A percentile compares a stretch with the other conserved stretches of the same genome.
These are phyloP conservation scores for Patellaria atrata DNA, from an alignment of 495 filamentous ascomycete genomes.

Conservation along the genomic window DNA sequence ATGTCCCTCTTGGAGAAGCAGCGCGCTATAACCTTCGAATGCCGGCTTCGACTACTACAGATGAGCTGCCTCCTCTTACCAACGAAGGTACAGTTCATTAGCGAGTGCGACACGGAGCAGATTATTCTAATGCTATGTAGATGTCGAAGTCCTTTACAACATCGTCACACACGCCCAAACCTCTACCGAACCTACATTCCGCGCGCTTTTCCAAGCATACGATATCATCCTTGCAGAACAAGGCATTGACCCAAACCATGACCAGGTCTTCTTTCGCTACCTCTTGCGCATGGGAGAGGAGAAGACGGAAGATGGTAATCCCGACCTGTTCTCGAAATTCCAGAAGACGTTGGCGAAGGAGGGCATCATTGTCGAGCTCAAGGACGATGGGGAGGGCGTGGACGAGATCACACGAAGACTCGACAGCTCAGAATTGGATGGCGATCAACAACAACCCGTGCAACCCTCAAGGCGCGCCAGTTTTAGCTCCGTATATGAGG, in stretches of 20 bases:
- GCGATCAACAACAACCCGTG: conserved; percentile 8
- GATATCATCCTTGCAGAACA: conserved; percentile 52
- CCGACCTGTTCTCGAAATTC: conserved; percentile 50
- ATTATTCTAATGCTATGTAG: conserved; percentile 27
- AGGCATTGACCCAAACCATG: conserved; percentile 54
- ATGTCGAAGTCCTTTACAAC: conserved; percentile 63
- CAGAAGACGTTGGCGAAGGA: conserved; percentile 46
- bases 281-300: conserved; percentile 63
- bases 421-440: conserved; percentile 5
- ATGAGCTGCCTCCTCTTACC: conserved; percentile 25
- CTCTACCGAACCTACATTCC: conserved; percentile 46
- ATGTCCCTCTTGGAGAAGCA: conserved; percentile 1
- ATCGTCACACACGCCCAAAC: conserved; percentile 59
- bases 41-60: conserved; percentile 19
- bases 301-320: conserved; percentile 24
- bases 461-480: conserved; percentile 36
- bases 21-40: conserved; percentile 18
- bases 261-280: conserved; percentile 60
- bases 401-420: conserved; percentile 24
- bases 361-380: conserved; percentile 53
- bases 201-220: conserved; percentile 69
- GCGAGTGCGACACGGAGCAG: neutral
- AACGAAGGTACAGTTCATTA: conserved; percentile 43
- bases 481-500: conserved; percentile 42
- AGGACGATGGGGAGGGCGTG: conserved; percentile 28